Percentiles rank a stretch among this genome's conserved stretches.
Conservation (phyloP, 2,329 filamentous ascomycete species). For the Colletotrichum magnum region DNA sequence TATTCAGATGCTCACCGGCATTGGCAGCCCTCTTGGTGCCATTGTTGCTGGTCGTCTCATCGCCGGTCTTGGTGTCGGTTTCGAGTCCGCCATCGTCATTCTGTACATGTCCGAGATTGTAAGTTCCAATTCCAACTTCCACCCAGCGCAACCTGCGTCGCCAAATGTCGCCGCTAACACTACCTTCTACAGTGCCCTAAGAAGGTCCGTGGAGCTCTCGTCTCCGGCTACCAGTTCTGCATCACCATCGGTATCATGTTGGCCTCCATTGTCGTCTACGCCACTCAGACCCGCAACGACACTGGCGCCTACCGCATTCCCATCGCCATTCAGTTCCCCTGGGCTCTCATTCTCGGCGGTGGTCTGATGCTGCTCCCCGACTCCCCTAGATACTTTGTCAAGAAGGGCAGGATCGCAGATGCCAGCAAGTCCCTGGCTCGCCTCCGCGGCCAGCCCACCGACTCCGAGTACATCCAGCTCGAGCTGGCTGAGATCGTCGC, state of each 20-base stretch:
- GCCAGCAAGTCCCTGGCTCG: slow-evolving; percentile 75
- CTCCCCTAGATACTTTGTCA: slow-evolving; percentile 88
- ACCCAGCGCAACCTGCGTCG: neutral
- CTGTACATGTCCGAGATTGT: slow-evolving; percentile 90
- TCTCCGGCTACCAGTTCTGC: slow-evolving; percentile 88
- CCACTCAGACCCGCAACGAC: slow-evolving; percentile 72
- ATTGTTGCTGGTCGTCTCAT: slow-evolving; percentile 82
- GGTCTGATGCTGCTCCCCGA: slow-evolving; percentile 86
- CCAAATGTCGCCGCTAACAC: slow-evolving; percentile 30
- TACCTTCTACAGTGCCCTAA: slow-evolving; percentile 63
- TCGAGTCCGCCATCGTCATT: slow-evolving; percentile 85
- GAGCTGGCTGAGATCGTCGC: slow-evolving; percentile 90
- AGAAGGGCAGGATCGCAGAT: slow-evolving; percentile 77
- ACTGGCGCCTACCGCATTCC: slow-evolving; percentile 84
- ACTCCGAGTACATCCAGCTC: slow-evolving; percentile 81
- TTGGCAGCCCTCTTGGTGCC: slow-evolving; percentile 65
- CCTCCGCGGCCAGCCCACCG: slow-evolving; percentile 80
- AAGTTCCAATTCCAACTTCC: slow-evolving; percentile 46
- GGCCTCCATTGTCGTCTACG: slow-evolving; percentile 82
- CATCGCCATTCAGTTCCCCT: slow-evolving; percentile 84
- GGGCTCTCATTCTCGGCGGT: slow-evolving; percentile 80
- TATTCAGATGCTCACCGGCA: slow-evolving; percentile 72
- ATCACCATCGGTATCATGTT: slow-evolving; percentile 85
- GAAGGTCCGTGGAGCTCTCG: slow-evolving; percentile 82
- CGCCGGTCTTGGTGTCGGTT: slow-evolving; percentile 84